phyloP scores from a whole-genome alignment of 129 eudicot genomes.

The Saposhnikovia divaricata region DNA sequence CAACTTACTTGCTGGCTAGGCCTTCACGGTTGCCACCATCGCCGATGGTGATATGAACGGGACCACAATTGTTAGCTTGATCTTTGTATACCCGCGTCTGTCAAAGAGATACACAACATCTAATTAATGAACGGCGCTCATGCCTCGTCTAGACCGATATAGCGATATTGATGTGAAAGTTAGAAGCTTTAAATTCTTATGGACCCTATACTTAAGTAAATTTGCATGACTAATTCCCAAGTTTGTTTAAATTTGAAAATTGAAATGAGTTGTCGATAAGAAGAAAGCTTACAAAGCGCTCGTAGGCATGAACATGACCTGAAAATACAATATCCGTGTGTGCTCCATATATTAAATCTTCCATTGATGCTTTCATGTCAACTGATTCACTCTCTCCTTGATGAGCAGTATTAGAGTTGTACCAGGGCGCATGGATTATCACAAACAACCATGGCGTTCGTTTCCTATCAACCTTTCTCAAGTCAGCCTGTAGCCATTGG shows the following conservation, averaged over 20 bases:
- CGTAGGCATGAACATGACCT: slow-evolving; percentile 5
- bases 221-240: too few species aligned
- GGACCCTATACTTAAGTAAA: neutral
- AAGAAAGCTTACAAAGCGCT: neutral
- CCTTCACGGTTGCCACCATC: slow-evolving; percentile 58
- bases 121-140: neutral
- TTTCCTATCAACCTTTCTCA: neutral
- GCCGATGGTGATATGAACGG: slow-evolving; percentile 36
- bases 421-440: slow-evolving; percentile 2
- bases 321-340: neutral
- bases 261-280: neutral
- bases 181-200: neutral
- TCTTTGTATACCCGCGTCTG: slow-evolving; percentile 41
- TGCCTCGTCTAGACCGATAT: too few species aligned
- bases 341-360: neutral
- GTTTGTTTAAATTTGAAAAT: neutral
- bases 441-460: slow-evolving; percentile 1
- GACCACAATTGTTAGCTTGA: slow-evolving; percentile 35
- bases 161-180: too few species aligned
- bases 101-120: neutral
- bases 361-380: neutral
- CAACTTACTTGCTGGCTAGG: slow-evolving; percentile 35
- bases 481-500: neutral
- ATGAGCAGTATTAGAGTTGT: slow-evolving; percentile 4
- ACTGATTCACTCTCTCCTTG: neutral